phyloP scores from a whole-genome alignment of 1,139 yeast genomes.

The Geotrichum australiense region DNA sequence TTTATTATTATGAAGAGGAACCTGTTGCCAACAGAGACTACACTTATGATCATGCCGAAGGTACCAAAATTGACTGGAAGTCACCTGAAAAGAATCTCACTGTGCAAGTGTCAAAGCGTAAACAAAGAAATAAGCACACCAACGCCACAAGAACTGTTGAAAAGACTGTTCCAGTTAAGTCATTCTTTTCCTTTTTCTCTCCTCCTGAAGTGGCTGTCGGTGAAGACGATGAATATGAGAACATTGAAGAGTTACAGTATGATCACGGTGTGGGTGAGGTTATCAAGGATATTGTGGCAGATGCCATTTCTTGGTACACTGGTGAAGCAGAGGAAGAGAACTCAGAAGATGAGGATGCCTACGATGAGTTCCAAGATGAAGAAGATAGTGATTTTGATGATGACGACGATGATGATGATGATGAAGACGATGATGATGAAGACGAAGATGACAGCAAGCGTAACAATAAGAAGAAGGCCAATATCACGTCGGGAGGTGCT shows the following conservation, averaged over 20 bases:
- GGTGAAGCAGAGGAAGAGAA: slow-evolving; percentile 69
- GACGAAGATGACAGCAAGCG: slow-evolving; percentile 36
- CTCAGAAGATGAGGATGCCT: slow-evolving; percentile 44
- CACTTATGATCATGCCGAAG: slow-evolving; percentile 95
- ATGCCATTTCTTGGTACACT: slow-evolving; percentile 97
- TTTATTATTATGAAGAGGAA: slow-evolving; percentile 58
- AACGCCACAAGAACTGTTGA: slow-evolving; percentile 96
- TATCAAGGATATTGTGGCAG: slow-evolving; percentile 90
- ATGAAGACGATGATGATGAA: slow-evolving; percentile 39
- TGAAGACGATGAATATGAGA: slow-evolving; percentile 43
- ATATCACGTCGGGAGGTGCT: slow-evolving; percentile 23
- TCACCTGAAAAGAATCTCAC: slow-evolving; percentile 79
- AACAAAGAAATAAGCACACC: slow-evolving; percentile 96
- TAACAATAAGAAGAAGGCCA: slow-evolving; percentile 23
- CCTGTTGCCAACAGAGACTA: slow-evolving; percentile 75
- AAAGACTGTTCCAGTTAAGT: slow-evolving; percentile 84
- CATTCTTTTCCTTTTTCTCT: slow-evolving; percentile 90
- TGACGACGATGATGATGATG: slow-evolving; percentile 44
- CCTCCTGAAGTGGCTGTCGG: slow-evolving; percentile 59
- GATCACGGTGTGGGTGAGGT: slow-evolving; percentile 97
- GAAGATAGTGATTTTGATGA: slow-evolving; percentile 46
- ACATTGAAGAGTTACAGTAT: slow-evolving; percentile 69
- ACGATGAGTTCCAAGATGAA: slow-evolving; percentile 52
- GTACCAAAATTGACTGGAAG: slow-evolving; percentile 78
- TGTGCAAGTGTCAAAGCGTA: slow-evolving; percentile 82